phyloP scores from a whole-genome alignment of 2,329 filamentous ascomycete species.

The Alternaria arbusti region DNA sequence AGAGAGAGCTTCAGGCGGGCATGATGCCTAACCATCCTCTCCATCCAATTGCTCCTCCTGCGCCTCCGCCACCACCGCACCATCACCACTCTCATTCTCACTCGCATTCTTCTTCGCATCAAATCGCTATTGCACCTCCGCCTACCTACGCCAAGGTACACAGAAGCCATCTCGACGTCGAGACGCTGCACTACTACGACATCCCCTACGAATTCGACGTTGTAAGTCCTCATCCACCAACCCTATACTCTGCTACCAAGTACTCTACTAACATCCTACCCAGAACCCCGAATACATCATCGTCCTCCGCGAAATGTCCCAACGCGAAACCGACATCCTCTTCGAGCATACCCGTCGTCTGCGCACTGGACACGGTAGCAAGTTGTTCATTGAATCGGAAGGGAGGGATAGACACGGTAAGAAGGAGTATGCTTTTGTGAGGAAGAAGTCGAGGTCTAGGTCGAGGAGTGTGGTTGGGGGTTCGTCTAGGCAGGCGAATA shows the following conservation, averaged over 20 bases:
- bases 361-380: slow-evolving; percentile 37
- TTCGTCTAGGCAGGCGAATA: slow-evolving; percentile 34
- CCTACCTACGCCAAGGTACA: slow-evolving; percentile 58
- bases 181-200: slow-evolving; percentile 57
- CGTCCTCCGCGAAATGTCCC: slow-evolving; percentile 57
- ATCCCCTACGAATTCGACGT: slow-evolving; percentile 57
- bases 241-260: neutral
- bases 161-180: slow-evolving; percentile 53
- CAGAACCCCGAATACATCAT: slow-evolving; percentile 57
- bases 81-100: slow-evolving; percentile 1
- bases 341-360: slow-evolving; percentile 59
- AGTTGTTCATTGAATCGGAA: slow-evolving; percentile 53
- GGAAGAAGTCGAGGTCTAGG: slow-evolving; percentile 38
- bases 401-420: slow-evolving; percentile 44
- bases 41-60: slow-evolving; percentile 16
- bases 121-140: slow-evolving; percentile 28
- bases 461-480: slow-evolving; percentile 40
- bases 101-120: neutral
- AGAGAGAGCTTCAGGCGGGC: slow-evolving; percentile 47
- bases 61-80: neutral
- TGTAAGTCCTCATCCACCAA: slow-evolving; percentile 44
- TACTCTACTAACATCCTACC: slow-evolving; percentile 3
- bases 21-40: slow-evolving; percentile 42
- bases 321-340: slow-evolving; percentile 56
- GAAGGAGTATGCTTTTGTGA: slow-evolving; percentile 56